Conservation (phyloP, 805 yeast genomes). For the Candida ascalaphidarum region DNA sequence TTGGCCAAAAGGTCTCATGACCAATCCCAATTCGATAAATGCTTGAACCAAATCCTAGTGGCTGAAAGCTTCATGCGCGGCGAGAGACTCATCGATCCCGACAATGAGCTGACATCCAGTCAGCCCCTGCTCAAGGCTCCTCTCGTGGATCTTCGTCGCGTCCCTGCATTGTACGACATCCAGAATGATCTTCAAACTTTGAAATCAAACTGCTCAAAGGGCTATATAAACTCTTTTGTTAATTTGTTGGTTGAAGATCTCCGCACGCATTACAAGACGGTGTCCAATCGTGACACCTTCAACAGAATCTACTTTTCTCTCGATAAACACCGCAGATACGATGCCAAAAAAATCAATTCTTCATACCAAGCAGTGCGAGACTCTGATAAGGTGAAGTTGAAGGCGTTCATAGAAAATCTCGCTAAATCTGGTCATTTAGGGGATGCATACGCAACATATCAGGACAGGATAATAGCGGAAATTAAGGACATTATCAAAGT, state of each 20-base stretch:
- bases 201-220: slow-evolving; percentile 58
- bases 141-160: slow-evolving; percentile 28
- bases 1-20: slow-evolving; percentile 37
- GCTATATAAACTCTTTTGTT: slow-evolving; percentile 53
- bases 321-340: slow-evolving; percentile 15
- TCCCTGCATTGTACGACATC: slow-evolving; percentile 44
- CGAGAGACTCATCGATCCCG: not conserved
- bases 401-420: slow-evolving; percentile 44
- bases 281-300: slow-evolving; percentile 41
- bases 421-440: slow-evolving; percentile 53
- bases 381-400: slow-evolving; percentile 34
- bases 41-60: slow-evolving; percentile 50
- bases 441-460: slow-evolving; percentile 55
- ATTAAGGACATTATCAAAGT: slow-evolving; percentile 63
- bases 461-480: slow-evolving; percentile 61
- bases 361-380: slow-evolving; percentile 31
- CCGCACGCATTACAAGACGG: slow-evolving; percentile 44
- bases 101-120: slow-evolving; percentile 7
- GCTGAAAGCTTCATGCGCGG: slow-evolving; percentile 42
- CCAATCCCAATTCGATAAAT: slow-evolving; percentile 39
- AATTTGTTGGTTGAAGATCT: slow-evolving; percentile 54
- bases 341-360: slow-evolving; percentile 15
- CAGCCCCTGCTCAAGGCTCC: slow-evolving; percentile 22
- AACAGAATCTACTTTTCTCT: slow-evolving; percentile 32
- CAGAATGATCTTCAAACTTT: slow-evolving; percentile 46